Evolutionary conservation across 2,329 filamentous ascomycete genomes (phyloP), one percentile per base, ranked within the genome.

Genomic region (Trichoderma koningiopsis): DNA sequence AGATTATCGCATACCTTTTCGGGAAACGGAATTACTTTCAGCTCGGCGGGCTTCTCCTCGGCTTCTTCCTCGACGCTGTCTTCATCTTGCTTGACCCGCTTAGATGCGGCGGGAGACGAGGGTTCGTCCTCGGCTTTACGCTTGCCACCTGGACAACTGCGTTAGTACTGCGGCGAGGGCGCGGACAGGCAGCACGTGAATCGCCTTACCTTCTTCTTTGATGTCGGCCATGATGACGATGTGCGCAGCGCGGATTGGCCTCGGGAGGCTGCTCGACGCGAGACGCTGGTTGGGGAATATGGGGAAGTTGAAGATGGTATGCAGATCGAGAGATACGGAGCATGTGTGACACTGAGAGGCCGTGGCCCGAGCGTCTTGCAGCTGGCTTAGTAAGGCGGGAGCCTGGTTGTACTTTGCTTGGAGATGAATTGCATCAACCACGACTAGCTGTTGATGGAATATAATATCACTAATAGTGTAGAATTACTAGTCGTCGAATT

Each of bases 1-100:
- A 35, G 29, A 29, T n/a, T n/a, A 8, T 14, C 24, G 68, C 80
- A 71, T 77, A 92, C 91, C 85, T 96, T 97, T 81, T 97, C 94
- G 1, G 94, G 94, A 75, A 96, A 97, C 1, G 92, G 92, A 43
- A 96, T 93, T 22, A 89, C 87, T 73, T 89, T 89, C 73, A 86
- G 84, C 6, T 68, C 69, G 22, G 82, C 79, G 70, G 86, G 86
- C 75, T 87, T 87, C 19, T 85, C 75, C 10, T 72, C 72, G 10
- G 71, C 58, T 14, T 74, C 60, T 14, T 79, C 60, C 13, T 79
- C 77, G 19, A 71, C 77, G 11, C 72, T 71, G 35, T 76, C 73
- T 14, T 72, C 72, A 22, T 79, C 76, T 37, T 85, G 83, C 80
- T 91, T 91, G 52, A 88, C 77, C 74, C 91, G 87, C 80, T 94